Evolutionary conservation across 306 rosid genomes (phyloP).

Genomic region (Cicer pinnatifidum): DNA sequence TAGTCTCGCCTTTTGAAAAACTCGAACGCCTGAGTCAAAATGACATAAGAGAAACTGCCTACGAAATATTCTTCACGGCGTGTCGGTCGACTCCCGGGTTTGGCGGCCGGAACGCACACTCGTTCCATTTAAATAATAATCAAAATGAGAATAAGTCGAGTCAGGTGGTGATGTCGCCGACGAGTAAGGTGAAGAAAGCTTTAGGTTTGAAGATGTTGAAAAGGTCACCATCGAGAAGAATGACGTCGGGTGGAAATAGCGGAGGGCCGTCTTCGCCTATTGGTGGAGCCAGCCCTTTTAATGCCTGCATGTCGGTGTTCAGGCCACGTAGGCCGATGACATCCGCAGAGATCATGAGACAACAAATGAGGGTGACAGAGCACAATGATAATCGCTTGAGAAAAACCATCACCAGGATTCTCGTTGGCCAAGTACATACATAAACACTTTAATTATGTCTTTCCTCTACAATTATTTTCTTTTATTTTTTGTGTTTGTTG

Average conservation of each 20-base stretch:
- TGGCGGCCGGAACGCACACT: conserved; percentile 66
- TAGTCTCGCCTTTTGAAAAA: conserved; percentile 60
- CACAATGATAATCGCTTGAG: conserved; percentile 80
- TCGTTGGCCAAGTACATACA: conserved; percentile 88
- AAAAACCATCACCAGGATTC: conserved; percentile 82
- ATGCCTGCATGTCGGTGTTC: conserved; percentile 40
- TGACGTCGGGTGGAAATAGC: conserved; percentile 53
- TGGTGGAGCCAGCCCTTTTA: conserved; percentile 48
- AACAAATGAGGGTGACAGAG: conserved; percentile 90
- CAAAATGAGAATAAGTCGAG: conserved; percentile 40
- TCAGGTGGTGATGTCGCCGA: conserved; percentile 72
- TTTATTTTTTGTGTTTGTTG: no score
- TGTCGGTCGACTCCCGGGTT: conserved; percentile 88
- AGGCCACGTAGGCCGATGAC: conserved; percentile 94
- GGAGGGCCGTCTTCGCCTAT: conserved; percentile 56
- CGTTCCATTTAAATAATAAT: conserved; percentile 47
- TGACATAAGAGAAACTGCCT: conserved; percentile 75
- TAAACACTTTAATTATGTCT: background rate
- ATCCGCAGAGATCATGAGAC: conserved; percentile 98
- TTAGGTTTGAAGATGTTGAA: conserved; percentile 85
- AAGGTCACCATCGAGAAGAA: conserved; percentile 87
- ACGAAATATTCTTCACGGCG: conserved; percentile 85
- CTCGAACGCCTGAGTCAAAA: conserved; percentile 59
- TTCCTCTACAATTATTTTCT: no score
- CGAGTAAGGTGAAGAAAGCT: conserved; percentile 73